phyloP scores from a whole-genome alignment of 2,329 filamentous ascomycete species.

The Fusarium oligoseptatum region DNA sequence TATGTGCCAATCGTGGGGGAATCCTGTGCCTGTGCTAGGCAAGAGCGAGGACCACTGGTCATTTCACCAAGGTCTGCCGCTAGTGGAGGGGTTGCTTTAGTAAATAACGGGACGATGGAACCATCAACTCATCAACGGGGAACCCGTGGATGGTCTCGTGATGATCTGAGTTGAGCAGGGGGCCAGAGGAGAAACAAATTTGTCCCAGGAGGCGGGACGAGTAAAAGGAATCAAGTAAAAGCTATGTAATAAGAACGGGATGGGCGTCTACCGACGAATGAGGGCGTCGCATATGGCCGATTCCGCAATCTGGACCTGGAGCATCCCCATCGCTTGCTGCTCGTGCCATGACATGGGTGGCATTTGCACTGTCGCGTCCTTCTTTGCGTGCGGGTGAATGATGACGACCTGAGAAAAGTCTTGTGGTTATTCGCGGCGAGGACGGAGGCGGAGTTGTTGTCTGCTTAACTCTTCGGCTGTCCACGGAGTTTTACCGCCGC shows the following conservation, averaged over 20 bases:
- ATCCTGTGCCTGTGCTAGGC: slow-evolving; percentile 30
- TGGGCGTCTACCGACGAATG: slow-evolving; percentile 46
- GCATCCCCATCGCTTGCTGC: slow-evolving; percentile 26
- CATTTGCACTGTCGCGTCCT: slow-evolving; percentile 19
- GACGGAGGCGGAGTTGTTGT: neutral
- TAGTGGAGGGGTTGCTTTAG: slow-evolving; percentile 41
- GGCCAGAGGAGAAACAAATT: slow-evolving; percentile 30
- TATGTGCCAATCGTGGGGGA: slow-evolving; percentile 44
- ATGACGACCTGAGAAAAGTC: slow-evolving; percentile 1
- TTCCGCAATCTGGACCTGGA: slow-evolving; percentile 39
- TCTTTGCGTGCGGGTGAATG: neutral
- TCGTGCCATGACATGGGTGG: slow-evolving; percentile 37
- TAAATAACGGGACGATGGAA: slow-evolving; percentile 25
- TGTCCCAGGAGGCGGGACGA: slow-evolving; percentile 18
- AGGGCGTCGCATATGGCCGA: slow-evolving; percentile 29
- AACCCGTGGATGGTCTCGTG: slow-evolving; percentile 45
- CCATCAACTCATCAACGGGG: slow-evolving; percentile 27
- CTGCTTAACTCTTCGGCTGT: neutral
- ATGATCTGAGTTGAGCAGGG: slow-evolving; percentile 33
- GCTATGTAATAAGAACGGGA: slow-evolving; percentile 47
- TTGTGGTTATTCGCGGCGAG: slow-evolving; percentile 1
- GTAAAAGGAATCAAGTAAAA: slow-evolving; percentile 49
- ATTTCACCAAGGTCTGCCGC: slow-evolving; percentile 1
- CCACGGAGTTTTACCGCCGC: neutral
- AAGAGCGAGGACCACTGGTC: neutral